These are phyloP conservation scores for Naganishia randhawae DNA, from an alignment of 768 basidiomycete species.

Conservation along the genomic window DNA sequence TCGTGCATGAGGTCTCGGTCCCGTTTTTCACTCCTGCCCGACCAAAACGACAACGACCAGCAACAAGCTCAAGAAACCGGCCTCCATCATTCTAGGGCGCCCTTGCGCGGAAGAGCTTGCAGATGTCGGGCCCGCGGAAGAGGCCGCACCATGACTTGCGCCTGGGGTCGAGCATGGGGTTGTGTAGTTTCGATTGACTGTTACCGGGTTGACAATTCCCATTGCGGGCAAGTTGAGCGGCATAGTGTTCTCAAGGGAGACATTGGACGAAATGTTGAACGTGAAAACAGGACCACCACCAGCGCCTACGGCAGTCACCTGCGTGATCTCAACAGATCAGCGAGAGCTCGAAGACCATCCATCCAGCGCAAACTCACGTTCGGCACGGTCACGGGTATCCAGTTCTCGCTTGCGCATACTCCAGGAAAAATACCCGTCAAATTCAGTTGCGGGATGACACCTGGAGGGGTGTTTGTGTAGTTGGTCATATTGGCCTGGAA, in stretches of 20 bases:
- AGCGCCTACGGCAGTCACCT: conserved; percentile 50
- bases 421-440: conserved; percentile 54
- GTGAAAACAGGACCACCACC: conserved; percentile 54
- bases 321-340: no score
- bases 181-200: conserved; percentile 29
- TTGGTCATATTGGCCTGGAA: conserved; percentile 56
- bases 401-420: conserved; percentile 45
- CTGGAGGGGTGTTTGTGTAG: conserved; percentile 52
- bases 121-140: no score
- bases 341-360: no score
- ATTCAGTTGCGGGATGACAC: conserved; percentile 53
- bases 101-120: no score
- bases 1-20: no score
- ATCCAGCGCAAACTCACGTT: conserved; percentile 36
- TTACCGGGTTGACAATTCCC: conserved; percentile 26
- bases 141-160: no score
- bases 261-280: conserved; percentile 6
- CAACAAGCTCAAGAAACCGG: no score
- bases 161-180: no score
- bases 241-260: conserved; percentile 1
- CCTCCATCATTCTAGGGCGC: no score
- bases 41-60: no score
- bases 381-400: conserved; percentile 56
- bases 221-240: conserved; percentile 25
- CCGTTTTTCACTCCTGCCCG: no score